phyloP scores from a whole-genome alignment of 2,329 filamentous ascomycete species.

The Rhynchosporium agropyri region DNA sequence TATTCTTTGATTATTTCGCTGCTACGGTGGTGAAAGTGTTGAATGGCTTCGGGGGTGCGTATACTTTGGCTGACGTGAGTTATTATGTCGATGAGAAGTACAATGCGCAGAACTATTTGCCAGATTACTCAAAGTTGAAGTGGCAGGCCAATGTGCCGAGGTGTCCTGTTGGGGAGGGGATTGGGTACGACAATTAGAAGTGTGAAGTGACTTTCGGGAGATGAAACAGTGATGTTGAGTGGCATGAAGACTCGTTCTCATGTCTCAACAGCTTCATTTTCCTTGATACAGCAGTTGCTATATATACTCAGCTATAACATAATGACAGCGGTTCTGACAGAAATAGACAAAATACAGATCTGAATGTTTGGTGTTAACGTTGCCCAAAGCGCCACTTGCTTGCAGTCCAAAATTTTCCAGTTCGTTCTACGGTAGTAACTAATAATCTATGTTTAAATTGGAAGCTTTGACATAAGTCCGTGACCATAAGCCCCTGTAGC shows the following conservation, averaged over 20 bases:
- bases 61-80: slow-evolving; percentile 39
- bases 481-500: too few species aligned
- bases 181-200: slow-evolving; percentile 26
- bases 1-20: slow-evolving; percentile 89
- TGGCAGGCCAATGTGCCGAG: slow-evolving; percentile 39
- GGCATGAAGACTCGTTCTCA: background rate
- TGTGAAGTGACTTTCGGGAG: background rate
- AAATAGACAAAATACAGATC: too few species aligned
- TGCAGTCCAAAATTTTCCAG: too few species aligned
- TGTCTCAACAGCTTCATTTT: too few species aligned
- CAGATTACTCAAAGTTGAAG: slow-evolving; percentile 40
- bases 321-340: too few species aligned
- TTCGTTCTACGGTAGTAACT: too few species aligned
- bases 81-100: slow-evolving; percentile 40
- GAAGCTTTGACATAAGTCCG: too few species aligned
- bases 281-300: too few species aligned
- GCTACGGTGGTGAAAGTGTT: slow-evolving; percentile 76
- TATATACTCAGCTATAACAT: too few species aligned
- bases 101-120: slow-evolving; percentile 41
- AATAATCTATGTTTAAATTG: too few species aligned
- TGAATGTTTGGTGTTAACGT: too few species aligned
- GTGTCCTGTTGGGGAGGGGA: slow-evolving; percentile 37
- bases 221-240: background rate
- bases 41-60: slow-evolving; percentile 47
- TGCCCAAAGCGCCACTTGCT: too few species aligned